Percentiles rank a stretch among this genome's conserved stretches.
These are phyloP conservation scores for Aspergillus incahuasiensis DNA, from an alignment of 495 filamentous ascomycete species.

Conservation along the genomic window DNA sequence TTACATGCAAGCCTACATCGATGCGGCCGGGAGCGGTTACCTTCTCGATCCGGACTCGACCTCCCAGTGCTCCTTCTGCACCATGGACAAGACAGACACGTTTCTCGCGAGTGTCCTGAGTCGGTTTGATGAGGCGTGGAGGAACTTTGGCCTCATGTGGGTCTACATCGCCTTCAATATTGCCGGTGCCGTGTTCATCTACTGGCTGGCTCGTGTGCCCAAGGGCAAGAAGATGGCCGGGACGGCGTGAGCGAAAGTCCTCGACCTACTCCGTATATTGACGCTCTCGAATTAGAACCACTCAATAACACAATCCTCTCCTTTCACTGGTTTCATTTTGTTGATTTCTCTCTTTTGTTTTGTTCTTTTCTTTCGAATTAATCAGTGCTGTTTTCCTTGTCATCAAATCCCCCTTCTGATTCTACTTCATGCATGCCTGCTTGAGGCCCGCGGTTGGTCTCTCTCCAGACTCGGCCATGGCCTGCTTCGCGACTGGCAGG, in stretches of 20 bases:
- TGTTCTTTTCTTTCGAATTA: neutral
- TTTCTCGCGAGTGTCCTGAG: conserved; percentile 32
- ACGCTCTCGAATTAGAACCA: too few relatives aligned
- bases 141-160: conserved; percentile 52
- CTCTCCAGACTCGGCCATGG: too few relatives aligned
- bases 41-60: conserved; percentile 31
- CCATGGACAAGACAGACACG: conserved; percentile 31
- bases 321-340: too few relatives aligned
- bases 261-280: neutral
- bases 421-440: too few relatives aligned
- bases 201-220: conserved; percentile 32
- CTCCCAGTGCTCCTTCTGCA: conserved; percentile 34
- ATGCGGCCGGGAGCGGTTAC: conserved; percentile 15
- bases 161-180: conserved; percentile 48
- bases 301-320: neutral
- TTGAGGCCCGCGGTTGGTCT: too few relatives aligned
- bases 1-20: conserved; percentile 32
- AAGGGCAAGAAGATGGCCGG: conserved; percentile 18
- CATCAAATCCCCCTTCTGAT: too few relatives aligned
- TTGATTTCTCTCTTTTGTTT: neutral
- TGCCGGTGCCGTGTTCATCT: conserved; percentile 39
- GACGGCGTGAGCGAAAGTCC: neutral
- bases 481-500: too few relatives aligned
- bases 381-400: too few relatives aligned
- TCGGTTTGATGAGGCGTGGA: conserved; percentile 33